Percentiles rank a stretch among this genome's conserved stretches.
These are phyloP conservation scores for Petunia secreta DNA, from an alignment of 257 asterid species.

Conservation along the genomic window DNA sequence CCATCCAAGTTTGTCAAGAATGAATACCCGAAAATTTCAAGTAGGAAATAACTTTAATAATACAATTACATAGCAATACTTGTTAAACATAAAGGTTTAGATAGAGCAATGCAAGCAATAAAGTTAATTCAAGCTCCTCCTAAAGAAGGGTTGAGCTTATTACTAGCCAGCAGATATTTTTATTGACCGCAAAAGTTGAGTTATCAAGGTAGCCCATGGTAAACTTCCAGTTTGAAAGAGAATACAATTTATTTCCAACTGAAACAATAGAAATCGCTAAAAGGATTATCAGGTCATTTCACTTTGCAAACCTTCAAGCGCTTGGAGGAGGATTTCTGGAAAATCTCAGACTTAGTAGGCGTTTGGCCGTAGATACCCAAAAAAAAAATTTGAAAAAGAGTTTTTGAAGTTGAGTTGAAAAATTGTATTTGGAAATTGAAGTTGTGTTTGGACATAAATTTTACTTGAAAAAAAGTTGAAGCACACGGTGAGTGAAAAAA, in stretches of 20 bases:
- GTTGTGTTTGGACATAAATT: too few species aligned
- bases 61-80: background rate
- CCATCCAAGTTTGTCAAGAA: constrained; percentile 15
- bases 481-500: too few species aligned
- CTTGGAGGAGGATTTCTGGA: constrained; percentile 18
- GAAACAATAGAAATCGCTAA: background rate
- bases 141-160: background rate
- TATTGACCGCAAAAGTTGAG: background rate
- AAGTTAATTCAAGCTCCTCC: too few species aligned
- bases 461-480: too few species aligned
- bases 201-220: background rate
- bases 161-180: background rate
- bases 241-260: background rate
- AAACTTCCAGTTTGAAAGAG: background rate
- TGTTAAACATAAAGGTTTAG: background rate
- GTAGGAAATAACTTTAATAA: constrained; percentile 2
- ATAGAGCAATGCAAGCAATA: background rate
- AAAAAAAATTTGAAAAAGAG: too few species aligned
- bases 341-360: background rate
- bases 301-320: constrained; percentile 6
- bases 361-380: too few species aligned
- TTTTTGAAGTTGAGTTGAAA: too few species aligned
- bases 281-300: constrained; percentile 3
- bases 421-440: too few species aligned
- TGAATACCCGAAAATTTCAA: background rate